A percentile compares a stretch with the other conserved stretches of the same genome.
phyloP scores from a whole-genome alignment of 2,329 filamentous ascomycete genomes.

The Scedosporium dehoogii region DNA sequence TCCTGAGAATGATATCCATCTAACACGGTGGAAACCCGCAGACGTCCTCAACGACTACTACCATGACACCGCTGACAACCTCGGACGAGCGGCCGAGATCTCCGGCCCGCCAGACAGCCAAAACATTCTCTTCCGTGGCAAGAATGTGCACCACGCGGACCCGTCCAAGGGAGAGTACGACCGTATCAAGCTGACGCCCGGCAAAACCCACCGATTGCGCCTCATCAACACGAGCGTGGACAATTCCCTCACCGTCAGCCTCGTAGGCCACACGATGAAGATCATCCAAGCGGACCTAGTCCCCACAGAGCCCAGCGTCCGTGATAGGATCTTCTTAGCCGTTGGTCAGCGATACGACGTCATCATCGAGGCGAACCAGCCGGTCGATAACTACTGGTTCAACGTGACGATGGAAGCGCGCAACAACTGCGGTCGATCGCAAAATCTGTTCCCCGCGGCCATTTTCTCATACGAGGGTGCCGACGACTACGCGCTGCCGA shows the following conservation, averaged over 20 bases:
- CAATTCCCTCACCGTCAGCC: slow-evolving; percentile 38
- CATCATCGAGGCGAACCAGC: slow-evolving; percentile 29
- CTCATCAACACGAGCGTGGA: slow-evolving; percentile 40
- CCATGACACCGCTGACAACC: slow-evolving; percentile 23
- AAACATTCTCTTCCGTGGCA: slow-evolving; percentile 35
- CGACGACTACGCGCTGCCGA: slow-evolving; percentile 17
- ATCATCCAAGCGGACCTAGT: slow-evolving; percentile 46
- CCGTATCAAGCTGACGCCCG: slow-evolving; percentile 19
- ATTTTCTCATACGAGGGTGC: slow-evolving; percentile 27
- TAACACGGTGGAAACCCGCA: neutral
- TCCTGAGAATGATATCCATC: neutral
- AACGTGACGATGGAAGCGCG: slow-evolving; percentile 21
- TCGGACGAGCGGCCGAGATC: slow-evolving; percentile 10
- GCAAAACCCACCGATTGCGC: slow-evolving; percentile 29
- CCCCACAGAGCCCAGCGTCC: slow-evolving; percentile 38
- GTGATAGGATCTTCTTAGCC: slow-evolving; percentile 37
- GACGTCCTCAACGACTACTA: slow-evolving; percentile 41
- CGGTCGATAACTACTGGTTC: slow-evolving; percentile 30
- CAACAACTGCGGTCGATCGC: slow-evolving; percentile 19
- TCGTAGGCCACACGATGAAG: slow-evolving; percentile 40
- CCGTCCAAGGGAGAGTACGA: slow-evolving; percentile 18
- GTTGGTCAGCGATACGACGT: slow-evolving; percentile 36
- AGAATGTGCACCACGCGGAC: slow-evolving; percentile 19
- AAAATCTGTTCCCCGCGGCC: slow-evolving; percentile 22
- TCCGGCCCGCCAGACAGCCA: slow-evolving; percentile 15